Evolutionary conservation across 495 filamentous ascomycete genomes (phyloP), one percentile per base, ranked within the genome.

Genomic region (Acidiella bohemica): DNA sequence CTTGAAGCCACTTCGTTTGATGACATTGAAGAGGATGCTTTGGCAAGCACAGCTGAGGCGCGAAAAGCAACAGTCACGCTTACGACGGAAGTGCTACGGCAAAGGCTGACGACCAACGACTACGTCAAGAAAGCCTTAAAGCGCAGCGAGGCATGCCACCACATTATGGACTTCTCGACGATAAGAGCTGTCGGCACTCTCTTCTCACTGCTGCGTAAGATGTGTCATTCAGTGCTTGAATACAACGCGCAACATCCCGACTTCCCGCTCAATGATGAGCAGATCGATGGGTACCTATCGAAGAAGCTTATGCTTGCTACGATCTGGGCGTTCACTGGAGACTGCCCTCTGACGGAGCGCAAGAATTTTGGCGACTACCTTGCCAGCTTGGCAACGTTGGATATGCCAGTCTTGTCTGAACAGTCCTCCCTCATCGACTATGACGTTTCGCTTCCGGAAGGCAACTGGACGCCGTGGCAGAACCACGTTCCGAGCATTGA

Each of bases 111-210:
- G 4, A 75, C 68, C 11, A 82, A 92, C 52, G 68, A 80, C 39
- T 82, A 96, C 45, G 72, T 95, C 30, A 54, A 71, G 28, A 75
- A 77, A 32, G 78, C 80, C n/a, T 67, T 99, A 1, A 65, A 73
- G 19, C 68, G 84, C 54, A 81, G 86, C 12, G 71, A 73, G 47
- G 68, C 70, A 14, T 88, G 78, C 64, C 82, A 80, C 43, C 90
- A 99, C 54, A 95, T 99, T 60, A 99, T 99, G 90, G 84, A 95
- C 48, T 96, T 86, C 54, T 94, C 88, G 0, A 71, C 81, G 30
- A 82, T 84, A 29, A 81, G 90, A 25, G 88, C 81, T 4, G 71
- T 99, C 43, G 88, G 80, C 45, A 99, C 92, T 2, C 59, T 99
- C 17, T 96, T 95, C 65, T 94, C 88, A 32, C 67, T 99, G 18